Conservation (phyloP, 331 rosid genomes). For the Telfairia occidentalis region DNA sequence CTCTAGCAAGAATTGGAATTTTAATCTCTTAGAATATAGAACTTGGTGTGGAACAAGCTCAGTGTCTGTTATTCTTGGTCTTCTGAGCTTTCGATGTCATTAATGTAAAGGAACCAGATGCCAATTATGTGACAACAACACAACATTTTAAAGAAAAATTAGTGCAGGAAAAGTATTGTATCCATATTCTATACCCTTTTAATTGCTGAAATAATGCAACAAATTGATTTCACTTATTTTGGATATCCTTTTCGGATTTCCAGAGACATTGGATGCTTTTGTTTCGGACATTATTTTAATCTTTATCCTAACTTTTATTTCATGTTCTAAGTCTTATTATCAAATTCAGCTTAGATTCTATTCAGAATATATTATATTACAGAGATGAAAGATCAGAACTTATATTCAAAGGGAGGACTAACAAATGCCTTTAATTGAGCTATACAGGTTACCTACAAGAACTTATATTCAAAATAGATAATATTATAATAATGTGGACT, state of each 20-base stretch:
- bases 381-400: too few species aligned
- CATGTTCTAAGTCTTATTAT: background rate
- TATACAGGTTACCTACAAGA: background rate
- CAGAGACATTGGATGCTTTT: conserved; percentile 1
- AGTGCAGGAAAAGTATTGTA: background rate
- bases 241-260: background rate
- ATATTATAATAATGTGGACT: background rate
- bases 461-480: background rate
- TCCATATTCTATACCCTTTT: background rate
- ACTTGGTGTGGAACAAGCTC: background rate
- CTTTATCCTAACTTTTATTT: background rate
- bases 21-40: background rate
- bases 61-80: background rate
- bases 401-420: too few species aligned
- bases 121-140: background rate
- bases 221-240: background rate
- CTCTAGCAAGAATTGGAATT: background rate
- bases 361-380: too few species aligned
- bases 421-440: too few species aligned
- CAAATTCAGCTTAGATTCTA: too few species aligned
- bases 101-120: background rate
- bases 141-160: background rate
- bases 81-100: background rate
- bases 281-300: background rate
- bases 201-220: background rate